Base-by-base conservation (phyloP, 2,329 filamentous ascomycete species). In the Mariannaea elegans region DNA sequence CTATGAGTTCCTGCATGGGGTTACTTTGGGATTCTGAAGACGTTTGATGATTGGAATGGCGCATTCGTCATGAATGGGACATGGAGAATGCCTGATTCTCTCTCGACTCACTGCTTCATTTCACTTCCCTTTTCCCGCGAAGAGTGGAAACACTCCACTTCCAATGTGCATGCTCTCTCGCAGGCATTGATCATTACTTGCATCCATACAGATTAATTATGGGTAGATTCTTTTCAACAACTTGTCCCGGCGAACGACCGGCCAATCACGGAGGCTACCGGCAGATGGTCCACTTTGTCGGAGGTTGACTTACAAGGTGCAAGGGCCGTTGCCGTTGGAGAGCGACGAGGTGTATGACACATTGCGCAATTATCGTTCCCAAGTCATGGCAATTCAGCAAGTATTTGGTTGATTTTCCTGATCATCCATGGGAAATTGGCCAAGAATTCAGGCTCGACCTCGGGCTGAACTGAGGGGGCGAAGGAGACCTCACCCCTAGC, bases 191-290 rank as follows among this genome's bases (percentile, higher is more conserved):
- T 9, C 5, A 27, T 27, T 27, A 9, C 24, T 27, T 27, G 24
- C 24, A 27, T 27, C 24, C 6, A 27, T 9, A 27, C 9, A 9
- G 24, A 27, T 27, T 6, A 58, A 52, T 58, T 52, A 47, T 58
- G 55, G 55, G 47, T 47, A 50, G 41, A 9, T 27, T 9, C 47
- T 47, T 34, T 52, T 58, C 27, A 32, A 32, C 27, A 34, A 19
- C 2, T 14, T 21, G 27, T 16, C 47, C 57, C 51, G 51, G 49
- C 52, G 44, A 59, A 39, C 58, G 57, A 19, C 64, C 46, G 50
- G 41, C 67, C 67, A 70, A 70, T 70, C 62, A 70, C 67, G 65
- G 67, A 57, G 58, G 58, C 41, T 67, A 38, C 64, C 62, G 61
- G 62, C 62, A 57, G 60, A 54, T 21, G 39, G 38, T 51, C 61